These are phyloP conservation scores for Dictyostelium capitatum DNA, from an alignment of 78 protist genomes.

Conservation along the genomic window DNA sequence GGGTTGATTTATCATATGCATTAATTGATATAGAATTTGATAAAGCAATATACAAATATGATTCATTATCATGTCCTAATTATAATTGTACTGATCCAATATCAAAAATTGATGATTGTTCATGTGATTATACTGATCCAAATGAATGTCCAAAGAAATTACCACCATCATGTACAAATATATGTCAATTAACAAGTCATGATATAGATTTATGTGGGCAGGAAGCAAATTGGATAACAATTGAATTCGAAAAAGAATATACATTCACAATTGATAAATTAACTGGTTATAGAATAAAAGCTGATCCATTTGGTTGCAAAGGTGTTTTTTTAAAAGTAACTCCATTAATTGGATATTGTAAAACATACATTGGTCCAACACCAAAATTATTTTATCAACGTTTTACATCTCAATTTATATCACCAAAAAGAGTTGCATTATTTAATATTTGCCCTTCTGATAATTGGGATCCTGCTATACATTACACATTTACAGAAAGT, in stretches of 20 bases:
- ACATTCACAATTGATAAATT: neutral
- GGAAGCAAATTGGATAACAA: slow-evolving; percentile 4
- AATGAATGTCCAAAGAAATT: slow-evolving; percentile 3
- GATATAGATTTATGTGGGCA: neutral
- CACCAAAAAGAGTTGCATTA: neutral
- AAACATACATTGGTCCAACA: neutral
- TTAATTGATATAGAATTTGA: slow-evolving; percentile 45
- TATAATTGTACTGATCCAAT: neutral
- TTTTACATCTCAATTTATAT: too few relatives aligned
- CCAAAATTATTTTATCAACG: neutral
- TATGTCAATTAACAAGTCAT: neutral
- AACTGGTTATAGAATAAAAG: slow-evolving; percentile 27
- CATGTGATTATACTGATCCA: slow-evolving; percentile 60
- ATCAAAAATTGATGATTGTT: neutral
- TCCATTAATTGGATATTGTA: neutral
- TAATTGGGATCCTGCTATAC: neutral
- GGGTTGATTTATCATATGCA: too few relatives aligned
- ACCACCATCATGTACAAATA: neutral
- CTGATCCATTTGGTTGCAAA: slow-evolving; percentile 14
- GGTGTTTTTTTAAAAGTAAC: slow-evolving; percentile 5
- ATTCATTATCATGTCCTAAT: slow-evolving; percentile 39
- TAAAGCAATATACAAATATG: neutral
- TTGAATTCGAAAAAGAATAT: neutral
- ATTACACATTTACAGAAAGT: neutral
- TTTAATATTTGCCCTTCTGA: slow-evolving; percentile 60